phyloP scores from a whole-genome alignment of 768 basidiomycete genomes.

The Lactarius quietus region DNA sequence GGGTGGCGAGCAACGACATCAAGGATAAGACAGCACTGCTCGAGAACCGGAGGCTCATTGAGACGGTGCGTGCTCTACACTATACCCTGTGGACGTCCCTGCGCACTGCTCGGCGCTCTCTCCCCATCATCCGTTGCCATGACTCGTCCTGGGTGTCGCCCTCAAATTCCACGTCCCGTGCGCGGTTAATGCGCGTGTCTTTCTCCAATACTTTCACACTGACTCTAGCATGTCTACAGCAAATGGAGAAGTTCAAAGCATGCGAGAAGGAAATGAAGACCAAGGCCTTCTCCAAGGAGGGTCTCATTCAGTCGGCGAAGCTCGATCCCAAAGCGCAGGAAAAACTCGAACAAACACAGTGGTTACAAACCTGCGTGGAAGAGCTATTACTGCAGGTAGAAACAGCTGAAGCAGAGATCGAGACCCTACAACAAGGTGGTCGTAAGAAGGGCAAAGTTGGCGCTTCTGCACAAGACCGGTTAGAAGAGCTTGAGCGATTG shows the following conservation, averaged over 20 bases:
- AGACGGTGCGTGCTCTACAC: constrained; percentile 66
- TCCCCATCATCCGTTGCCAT: not conserved
- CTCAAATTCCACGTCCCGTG: not conserved
- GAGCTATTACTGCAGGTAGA: constrained; percentile 93
- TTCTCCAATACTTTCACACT: constrained; percentile 17
- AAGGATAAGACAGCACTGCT: constrained; percentile 94
- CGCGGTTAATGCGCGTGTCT: not conserved
- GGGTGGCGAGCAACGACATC: constrained; percentile 97
- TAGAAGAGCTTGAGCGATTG: constrained; percentile 79
- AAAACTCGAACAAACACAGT: constrained; percentile 83
- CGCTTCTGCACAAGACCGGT: constrained; percentile 59
- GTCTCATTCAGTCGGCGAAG: constrained; percentile 88
- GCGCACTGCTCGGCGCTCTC: not conserved
- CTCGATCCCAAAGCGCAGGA: constrained; percentile 97
- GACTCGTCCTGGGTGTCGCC: not conserved
- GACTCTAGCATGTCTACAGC: constrained; percentile 49
- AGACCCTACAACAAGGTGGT: constrained; percentile 65
- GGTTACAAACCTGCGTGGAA: constrained; percentile 88
- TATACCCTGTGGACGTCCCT: not conserved
- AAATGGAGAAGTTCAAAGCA: constrained; percentile 99
- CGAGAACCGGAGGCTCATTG: constrained; percentile 94
- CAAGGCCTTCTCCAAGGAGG: constrained; percentile 99
- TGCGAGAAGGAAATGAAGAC: constrained; percentile 99
- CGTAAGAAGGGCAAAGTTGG: constrained; percentile 84
- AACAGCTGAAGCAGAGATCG: constrained; percentile 91